Base-by-base conservation (phyloP, 768 basidiomycete species). In the Mycena rebaudengoi region DNA sequence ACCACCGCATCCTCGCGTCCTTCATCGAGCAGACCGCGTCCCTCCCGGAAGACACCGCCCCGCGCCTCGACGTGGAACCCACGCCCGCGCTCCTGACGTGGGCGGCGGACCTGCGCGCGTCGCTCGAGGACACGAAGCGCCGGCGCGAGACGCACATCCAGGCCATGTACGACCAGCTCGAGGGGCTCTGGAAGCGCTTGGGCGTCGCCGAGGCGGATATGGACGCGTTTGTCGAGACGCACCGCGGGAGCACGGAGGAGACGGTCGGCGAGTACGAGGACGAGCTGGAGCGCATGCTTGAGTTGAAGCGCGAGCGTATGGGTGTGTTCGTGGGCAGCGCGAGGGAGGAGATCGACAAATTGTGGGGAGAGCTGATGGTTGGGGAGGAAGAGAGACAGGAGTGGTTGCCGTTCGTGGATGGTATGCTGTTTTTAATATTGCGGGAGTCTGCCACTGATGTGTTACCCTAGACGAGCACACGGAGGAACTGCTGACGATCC, bases 101-200 rank as follows among this genome's bases (percentile, higher is more conserved):
- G 88, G 89, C 92, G 0, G 81, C 85, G 29, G 76, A 79, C 18
- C 78, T 88, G 59, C 84, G 82, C 51, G 61, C 78, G 5, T 83
- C 88, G 51, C 83, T 98, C 57, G 88, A 90, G 61, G 89, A 91
- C 14, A 81, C 88, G 51, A 95, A 95, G 76, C 83, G 85, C 35
- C 79, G 85, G 29, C 85, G 96, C 13, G 95, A 97, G 70, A 78
- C 86, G 1, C 88, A 90, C 66, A 98, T 99, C 29, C 97, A 99
- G 74, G 85, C 89, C 0, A 91, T 98, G 83, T 99, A 96, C 71
- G 95, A 99, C 75, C 89, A 95, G 66, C 84, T 99, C 1, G 96
- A 97, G 73, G 88, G 88, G 0, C 84, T 99, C 4, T 99, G 97
- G 97, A 85, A 84, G 61, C 80, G 96, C 58, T 83, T 99, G 61